Evolutionary conservation across 1,284 basidiomycete genomes (phyloP), one percentile per base, ranked within the genome.

Genomic region (Malassezia equina): DNA sequence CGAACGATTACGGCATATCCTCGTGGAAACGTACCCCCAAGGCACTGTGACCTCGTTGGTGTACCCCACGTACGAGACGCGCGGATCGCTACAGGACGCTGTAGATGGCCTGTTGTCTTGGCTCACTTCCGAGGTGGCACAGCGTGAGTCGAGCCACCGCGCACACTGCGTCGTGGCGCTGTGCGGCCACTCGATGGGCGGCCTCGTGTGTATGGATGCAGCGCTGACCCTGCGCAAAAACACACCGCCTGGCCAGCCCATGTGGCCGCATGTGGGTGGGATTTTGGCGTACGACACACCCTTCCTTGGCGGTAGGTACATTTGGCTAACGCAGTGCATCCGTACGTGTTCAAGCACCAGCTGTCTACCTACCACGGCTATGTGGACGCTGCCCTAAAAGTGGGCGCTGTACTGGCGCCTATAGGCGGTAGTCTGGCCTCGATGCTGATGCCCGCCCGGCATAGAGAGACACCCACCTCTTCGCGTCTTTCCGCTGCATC

Each of bases 21-120:
- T 94, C 4, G 65, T 73, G 41, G 73, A 77, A 31, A 79, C 79
- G 0, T 75, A 78, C 39, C 71, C 77, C 0, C 66, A 80, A 51
- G 75, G 83, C 1, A 69, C 73, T 17, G 83, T 88, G 7, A 84
- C 90, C 70, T 85, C 82, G 48, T 76, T 84, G 12, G 79, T 90
- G 6, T 95, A 94, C 71, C 90, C 90, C 25, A 84, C 83, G 3
- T 95, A 94, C 67, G 87, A 94, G 79, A 88, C 86, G 55, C 64
- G 79, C 17, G 67, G 68, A 36, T 63, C 62, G 31, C 56, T 71
- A 8, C 49, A 60, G 9, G 47, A 55, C 19, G 66, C 71, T 8
- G 60, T 69, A 4, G 61, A 64, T 28, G 46, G 28, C 13, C 63
- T 66, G 39, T 51, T 55, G 23, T 63, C 53, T 28, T 64, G 55